Evolutionary conservation across 495 filamentous ascomycete genomes (phyloP).

Genomic region (Aspergillus indologenus): DNA sequence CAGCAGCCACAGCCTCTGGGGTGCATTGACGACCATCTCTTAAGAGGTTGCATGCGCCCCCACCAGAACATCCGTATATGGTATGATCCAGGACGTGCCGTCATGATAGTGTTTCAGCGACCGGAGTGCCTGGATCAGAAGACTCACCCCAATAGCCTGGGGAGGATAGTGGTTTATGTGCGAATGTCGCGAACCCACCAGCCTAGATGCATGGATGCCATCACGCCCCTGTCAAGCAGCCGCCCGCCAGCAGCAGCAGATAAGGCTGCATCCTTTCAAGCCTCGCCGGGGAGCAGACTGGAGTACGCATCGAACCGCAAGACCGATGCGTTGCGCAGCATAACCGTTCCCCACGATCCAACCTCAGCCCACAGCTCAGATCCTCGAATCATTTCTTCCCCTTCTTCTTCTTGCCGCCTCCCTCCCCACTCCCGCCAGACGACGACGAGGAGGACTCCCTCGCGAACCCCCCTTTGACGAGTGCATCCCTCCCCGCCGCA

Average conservation of each 20-base stretch:
- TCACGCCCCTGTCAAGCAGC: background rate
- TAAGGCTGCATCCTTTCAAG: background rate
- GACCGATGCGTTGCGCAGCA: too few species aligned
- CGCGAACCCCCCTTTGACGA: conserved; percentile 73
- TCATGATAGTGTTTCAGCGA: background rate
- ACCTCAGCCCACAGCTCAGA: too few species aligned
- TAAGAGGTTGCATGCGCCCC: too few species aligned
- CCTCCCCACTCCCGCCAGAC: conserved; percentile 37
- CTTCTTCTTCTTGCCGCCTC: conserved; percentile 50
- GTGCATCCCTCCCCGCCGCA: conserved; percentile 74
- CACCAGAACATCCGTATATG: too few species aligned
- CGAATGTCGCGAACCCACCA: background rate
- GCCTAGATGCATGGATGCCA: background rate
- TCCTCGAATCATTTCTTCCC: conserved; percentile 53
- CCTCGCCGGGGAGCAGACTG: too few species aligned
- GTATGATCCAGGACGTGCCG: too few species aligned
- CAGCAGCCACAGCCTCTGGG: too few species aligned
- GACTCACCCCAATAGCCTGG: background rate
- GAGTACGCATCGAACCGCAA: too few species aligned
- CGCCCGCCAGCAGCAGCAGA: background rate
- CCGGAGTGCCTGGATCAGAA: background rate
- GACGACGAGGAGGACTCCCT: too few species aligned
- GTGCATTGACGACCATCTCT: too few species aligned
- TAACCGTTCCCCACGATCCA: too few species aligned
- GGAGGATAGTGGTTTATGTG: background rate